These are phyloP conservation scores for Vitis riparia DNA, from an alignment of 164 flowering plant species.

Conservation along the genomic window DNA sequence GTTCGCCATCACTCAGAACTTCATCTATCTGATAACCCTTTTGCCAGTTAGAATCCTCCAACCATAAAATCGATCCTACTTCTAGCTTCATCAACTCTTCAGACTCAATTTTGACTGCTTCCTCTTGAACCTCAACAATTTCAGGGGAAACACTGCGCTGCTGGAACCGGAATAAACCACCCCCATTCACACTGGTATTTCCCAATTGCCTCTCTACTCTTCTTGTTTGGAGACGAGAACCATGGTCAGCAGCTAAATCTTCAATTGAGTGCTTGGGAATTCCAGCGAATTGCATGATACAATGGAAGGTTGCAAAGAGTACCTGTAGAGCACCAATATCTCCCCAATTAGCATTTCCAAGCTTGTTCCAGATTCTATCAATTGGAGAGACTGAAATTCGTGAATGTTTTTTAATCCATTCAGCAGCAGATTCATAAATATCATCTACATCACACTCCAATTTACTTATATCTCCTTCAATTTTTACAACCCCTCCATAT, in stretches of 20 bases:
- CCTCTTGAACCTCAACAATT: slow-evolving; percentile 77
- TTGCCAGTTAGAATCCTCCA: slow-evolving; percentile 70
- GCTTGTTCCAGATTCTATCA: slow-evolving; percentile 89
- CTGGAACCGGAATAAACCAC: slow-evolving; percentile 52
- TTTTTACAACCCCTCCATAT: slow-evolving; percentile 81
- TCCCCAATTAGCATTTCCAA: slow-evolving; percentile 96
- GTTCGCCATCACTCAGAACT: slow-evolving; percentile 43
- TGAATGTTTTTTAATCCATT: slow-evolving; percentile 70
- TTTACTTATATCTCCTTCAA: slow-evolving; percentile 78
- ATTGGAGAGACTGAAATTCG: slow-evolving; percentile 60
- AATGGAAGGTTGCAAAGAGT: slow-evolving; percentile 78
- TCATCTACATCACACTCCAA: slow-evolving; percentile 58
- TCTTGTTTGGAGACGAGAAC: slow-evolving; percentile 65
- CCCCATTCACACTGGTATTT: slow-evolving; percentile 48
- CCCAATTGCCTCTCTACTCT: slow-evolving; percentile 64
- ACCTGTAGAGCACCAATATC: slow-evolving; percentile 79
- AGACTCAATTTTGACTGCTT: slow-evolving; percentile 34
- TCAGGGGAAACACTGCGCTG: slow-evolving; percentile 58
- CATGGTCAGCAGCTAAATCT: slow-evolving; percentile 75
- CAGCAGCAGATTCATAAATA: slow-evolving; percentile 68
- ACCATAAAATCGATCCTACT: slow-evolving; percentile 69
- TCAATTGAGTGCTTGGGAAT: slow-evolving; percentile 68
- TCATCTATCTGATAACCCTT: slow-evolving; percentile 72
- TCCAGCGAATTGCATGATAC: slow-evolving; percentile 64
- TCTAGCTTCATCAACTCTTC: slow-evolving; percentile 55